Evolutionary conservation across 306 rosid genomes (phyloP).

Genomic region (Quercus berberidifolia): DNA sequence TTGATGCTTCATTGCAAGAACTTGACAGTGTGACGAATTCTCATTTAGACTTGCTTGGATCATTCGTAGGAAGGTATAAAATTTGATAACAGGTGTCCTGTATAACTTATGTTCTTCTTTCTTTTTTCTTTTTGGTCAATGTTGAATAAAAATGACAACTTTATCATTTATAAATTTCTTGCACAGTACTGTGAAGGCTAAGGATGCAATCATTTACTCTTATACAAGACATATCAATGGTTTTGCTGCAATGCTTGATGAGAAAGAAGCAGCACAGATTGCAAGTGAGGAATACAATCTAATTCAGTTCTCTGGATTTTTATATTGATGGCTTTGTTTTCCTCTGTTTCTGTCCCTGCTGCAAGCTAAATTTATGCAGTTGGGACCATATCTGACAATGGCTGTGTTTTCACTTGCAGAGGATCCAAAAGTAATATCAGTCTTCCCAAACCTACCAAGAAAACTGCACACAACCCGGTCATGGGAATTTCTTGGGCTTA

Average conservation of each 20-base stretch:
- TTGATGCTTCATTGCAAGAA: constrained; percentile 33
- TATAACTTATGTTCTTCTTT: not conserved
- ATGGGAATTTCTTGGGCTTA: constrained; percentile 61
- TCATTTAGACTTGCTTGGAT: constrained; percentile 37
- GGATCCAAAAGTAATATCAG: constrained; percentile 52
- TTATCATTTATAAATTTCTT: not conserved
- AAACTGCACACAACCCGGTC: constrained; percentile 56
- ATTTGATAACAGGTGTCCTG: not conserved
- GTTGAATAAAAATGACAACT: not conserved
- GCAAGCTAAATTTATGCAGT: not conserved
- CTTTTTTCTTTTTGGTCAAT: not conserved
- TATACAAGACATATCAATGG: constrained; percentile 51
- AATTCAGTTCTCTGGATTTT: not conserved
- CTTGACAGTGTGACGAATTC: constrained; percentile 21
- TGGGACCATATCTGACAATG: not conserved
- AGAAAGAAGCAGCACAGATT: constrained; percentile 33
- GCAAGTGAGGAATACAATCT: constrained; percentile 29
- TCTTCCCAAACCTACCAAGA: constrained; percentile 44
- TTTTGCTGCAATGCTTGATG: constrained; percentile 51
- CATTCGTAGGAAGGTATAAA: constrained; percentile 48
- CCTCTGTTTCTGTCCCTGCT: not conserved
- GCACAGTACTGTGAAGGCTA: constrained; percentile 41
- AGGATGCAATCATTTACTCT: constrained; percentile 44
- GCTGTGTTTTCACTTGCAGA: constrained; percentile 17
- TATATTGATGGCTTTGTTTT: not conserved